phyloP scores from a whole-genome alignment of 2,329 filamentous ascomycete genomes.

The Paecilomyces sp. region DNA sequence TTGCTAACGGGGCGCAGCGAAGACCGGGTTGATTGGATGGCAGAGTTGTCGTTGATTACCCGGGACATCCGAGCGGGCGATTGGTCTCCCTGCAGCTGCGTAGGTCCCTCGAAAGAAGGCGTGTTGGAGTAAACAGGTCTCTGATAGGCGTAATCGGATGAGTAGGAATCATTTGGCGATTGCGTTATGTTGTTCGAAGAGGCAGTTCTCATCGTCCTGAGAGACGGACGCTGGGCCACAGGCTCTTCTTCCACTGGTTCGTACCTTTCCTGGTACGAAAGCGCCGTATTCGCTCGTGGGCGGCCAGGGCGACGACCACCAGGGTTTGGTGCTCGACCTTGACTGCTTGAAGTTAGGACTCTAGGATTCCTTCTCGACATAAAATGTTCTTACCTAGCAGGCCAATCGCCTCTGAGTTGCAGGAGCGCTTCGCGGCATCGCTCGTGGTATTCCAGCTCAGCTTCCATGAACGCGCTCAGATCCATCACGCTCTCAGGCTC shows the following conservation, averaged over 20 bases:
- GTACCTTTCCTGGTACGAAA: constrained; percentile 56
- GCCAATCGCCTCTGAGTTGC: constrained; percentile 63
- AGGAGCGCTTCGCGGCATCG: constrained; percentile 77
- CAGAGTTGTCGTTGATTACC: constrained; percentile 48
- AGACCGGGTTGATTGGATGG: constrained; percentile 41
- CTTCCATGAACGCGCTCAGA: constrained; percentile 74
- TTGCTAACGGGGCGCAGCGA: constrained; percentile 37
- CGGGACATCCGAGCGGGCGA: constrained; percentile 46
- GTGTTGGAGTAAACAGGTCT: constrained; percentile 46
- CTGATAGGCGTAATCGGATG: constrained; percentile 33
- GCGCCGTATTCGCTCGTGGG: constrained; percentile 57
- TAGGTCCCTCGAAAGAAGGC: constrained; percentile 53
- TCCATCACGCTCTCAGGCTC: constrained; percentile 78
- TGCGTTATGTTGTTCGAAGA: constrained; percentile 25
- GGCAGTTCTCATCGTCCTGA: constrained; percentile 39
- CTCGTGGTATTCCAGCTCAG: constrained; percentile 86
- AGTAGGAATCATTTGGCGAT: constrained; percentile 34
- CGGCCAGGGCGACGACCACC: constrained; percentile 40
- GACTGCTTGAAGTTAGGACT: constrained; percentile 15
- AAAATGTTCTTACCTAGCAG: constrained; percentile 45
- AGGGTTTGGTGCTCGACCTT: constrained; percentile 17
- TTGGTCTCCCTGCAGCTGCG: constrained; percentile 46
- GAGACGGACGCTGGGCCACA: constrained; percentile 43
- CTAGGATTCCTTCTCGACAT: neutral
- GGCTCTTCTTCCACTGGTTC: constrained; percentile 52